Evolutionary conservation across 2,329 filamentous ascomycete genomes (phyloP), one percentile per base, ranked within the genome.

Genomic region (Fusarium floridanum): DNA sequence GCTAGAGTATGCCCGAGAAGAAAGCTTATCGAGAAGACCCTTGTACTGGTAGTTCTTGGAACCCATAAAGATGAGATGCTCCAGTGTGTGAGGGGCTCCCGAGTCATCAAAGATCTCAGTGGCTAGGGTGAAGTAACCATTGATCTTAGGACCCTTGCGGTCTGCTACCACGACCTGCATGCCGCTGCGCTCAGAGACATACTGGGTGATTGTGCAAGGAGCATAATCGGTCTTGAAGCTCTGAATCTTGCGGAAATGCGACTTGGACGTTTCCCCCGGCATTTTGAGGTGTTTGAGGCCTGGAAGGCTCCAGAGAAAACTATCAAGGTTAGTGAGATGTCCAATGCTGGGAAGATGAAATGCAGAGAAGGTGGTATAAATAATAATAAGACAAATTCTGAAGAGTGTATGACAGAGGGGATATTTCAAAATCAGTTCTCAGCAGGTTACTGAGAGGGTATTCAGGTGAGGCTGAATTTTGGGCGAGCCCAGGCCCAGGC

Each of bases 31-130:
- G 20, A 99, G 89, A 45, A 99, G 91, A 2, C 97, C 97, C 83
- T 98, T 98, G 86, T 97, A 98, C 70, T 90, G 93, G 82, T 98
- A 98, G 81, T 89, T 97, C 81, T 94, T 95, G 27, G 97, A 98
- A 32, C 97, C 97, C 92, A 95, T 95, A 81, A 95, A 96, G 74
- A 94, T 87, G 16, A 96, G 84, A 82, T 95, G 93, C 83, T 96
- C 93, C n/a, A 96, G 87, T 0, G 94, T 95, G 80, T 96, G 94
- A 6, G 94, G 97, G 16, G 97, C 94, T 45, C 97, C 97, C 12
- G 96, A 98, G 82, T 99, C 95, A 85, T 99, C 97, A 78, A 97
- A 93, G 78, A 99, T 98, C 84, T 99, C 97, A 4, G 97, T 99
- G 37, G 97, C 97, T 63, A 99, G 89, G 37, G 95, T 93, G 83